Base-by-base conservation (phyloP, 768 basidiomycete genomes). In the Tremella mesenterica region DNA sequence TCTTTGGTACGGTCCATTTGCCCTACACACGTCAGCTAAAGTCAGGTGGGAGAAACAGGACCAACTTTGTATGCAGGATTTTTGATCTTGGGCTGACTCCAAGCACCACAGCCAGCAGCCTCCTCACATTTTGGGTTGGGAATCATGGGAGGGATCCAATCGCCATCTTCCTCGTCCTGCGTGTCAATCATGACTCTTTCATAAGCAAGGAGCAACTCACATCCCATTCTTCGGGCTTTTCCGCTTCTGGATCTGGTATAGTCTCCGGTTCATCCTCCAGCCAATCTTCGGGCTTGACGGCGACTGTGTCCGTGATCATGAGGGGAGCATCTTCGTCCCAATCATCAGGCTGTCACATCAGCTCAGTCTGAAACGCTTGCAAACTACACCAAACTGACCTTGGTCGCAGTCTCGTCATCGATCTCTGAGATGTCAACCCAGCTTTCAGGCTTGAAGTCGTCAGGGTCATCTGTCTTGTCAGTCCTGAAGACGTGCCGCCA, bases 221-320 rank as follows among this genome's bases (percentile, higher is more conserved):
- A 67, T 95, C 91, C 95, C 95, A 99, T 74, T 99, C 95, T 72
- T 99, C 95, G 5, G 95, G 95, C 78, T 95, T 96, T 75, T 84
- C 81, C 13, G 76, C 77, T n/a, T 75, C 74, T 56, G 95, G 93
- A 70, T 99, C 95, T 44, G 90, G 81, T 64, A 95, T 80, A 44
- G 75, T 79, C 52, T 79, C 74, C 6, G 85, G 81, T 71, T 96
- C 95, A 52, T 95, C 76, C 57, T 87, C 90, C 53, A 99, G 83
- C 95, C 95, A 99, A 64, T 87, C 92, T 56, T 85, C 90, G 28
- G 95, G 95, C 77, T 87, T 92, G 56, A 75, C 78, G 4, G 90
- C 92, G 10, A 88, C 85, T 64, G 82, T 82, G 63, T 99, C 95
- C 49, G 77, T 76, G 64, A 99, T 86, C 72, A 92, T 86, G 64